A percentile compares a stretch with the other conserved stretches of the same genome.
Conservation (phyloP, 73 alveolate genomes). For the Blepharisma stoltei region DNA sequence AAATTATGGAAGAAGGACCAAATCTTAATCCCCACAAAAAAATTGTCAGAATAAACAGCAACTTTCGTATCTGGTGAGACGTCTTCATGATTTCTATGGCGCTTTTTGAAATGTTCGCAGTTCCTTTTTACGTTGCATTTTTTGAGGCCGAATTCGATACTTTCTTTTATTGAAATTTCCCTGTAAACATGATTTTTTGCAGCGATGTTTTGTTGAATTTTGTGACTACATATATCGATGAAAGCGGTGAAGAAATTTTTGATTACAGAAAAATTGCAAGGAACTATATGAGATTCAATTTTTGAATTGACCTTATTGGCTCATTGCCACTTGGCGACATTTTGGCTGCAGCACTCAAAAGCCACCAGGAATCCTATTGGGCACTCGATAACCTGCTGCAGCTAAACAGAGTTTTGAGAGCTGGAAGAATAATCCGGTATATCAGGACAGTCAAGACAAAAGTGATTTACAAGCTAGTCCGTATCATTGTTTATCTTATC, state of each 20-base stretch:
- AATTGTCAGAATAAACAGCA: too few species aligned
- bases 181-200: too few species aligned
- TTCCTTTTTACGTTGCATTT: constrained; percentile 58
- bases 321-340: constrained; percentile 51
- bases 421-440: constrained; percentile 41
- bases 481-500: constrained; percentile 45
- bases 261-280: too few species aligned
- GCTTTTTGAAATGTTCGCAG: constrained; percentile 41
- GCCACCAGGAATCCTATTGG: constrained; percentile 11
- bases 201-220: too few species aligned
- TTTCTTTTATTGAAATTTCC: too few species aligned
- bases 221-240: too few species aligned
- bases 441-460: constrained; percentile 42
- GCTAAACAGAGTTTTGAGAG: constrained; percentile 39
- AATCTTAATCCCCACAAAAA: too few species aligned
- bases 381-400: not conserved
- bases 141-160: too few species aligned
- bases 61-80: not conserved
- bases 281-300: constrained; percentile 27
- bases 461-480: constrained; percentile 36
- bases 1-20: too few species aligned
- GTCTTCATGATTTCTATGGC: constrained; percentile 52
- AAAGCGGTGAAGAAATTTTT: too few species aligned
- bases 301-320: constrained; percentile 50
- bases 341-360: not conserved